Evolutionary conservation across 1,284 basidiomycete species (phyloP).

Genomic region (Fomitopsis betulina): DNA sequence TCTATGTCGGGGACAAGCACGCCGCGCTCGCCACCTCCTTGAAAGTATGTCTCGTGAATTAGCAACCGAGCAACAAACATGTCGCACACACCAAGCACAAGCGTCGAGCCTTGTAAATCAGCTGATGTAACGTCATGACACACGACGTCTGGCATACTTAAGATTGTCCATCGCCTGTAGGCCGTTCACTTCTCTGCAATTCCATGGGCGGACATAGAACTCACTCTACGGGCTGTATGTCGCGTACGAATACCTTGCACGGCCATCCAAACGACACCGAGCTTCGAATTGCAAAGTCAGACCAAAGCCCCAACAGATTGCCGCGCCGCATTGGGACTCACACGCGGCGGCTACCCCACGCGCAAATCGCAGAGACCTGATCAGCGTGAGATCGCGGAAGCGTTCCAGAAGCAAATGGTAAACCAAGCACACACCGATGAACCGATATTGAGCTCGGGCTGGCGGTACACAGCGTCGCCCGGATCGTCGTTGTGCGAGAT

Average conservation of each 20-base stretch:
- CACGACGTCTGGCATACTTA: slow-evolving; percentile 30
- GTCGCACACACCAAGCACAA: slow-evolving; percentile 46
- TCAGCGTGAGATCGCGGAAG: neutral
- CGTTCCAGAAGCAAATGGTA: slow-evolving; percentile 2
- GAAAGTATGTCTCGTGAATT: neutral
- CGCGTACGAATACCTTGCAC: slow-evolving; percentile 44
- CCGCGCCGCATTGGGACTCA: slow-evolving; percentile 1
- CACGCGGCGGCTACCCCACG: slow-evolving; percentile 5
- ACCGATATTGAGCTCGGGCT: slow-evolving; percentile 14
- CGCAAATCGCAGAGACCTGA: slow-evolving; percentile 9
- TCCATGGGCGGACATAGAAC: neutral
- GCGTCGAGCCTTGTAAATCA: slow-evolving; percentile 40
- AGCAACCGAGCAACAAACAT: too few species aligned
- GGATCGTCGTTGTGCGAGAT: slow-evolving; percentile 11
- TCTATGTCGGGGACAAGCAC: slow-evolving; percentile 50
- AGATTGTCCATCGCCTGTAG: slow-evolving; percentile 23
- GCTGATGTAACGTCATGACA: slow-evolving; percentile 58
- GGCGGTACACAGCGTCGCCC: slow-evolving; percentile 5
- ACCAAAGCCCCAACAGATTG: neutral
- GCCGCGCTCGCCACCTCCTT: slow-evolving; percentile 23
- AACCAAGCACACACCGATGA: slow-evolving; percentile 13
- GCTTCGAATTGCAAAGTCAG: slow-evolving; percentile 23
- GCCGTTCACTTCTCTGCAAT: neutral
- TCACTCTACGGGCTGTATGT: slow-evolving; percentile 13
- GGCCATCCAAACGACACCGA: slow-evolving; percentile 48